Evolutionary conservation across 2,329 filamentous ascomycete species (phyloP).

Genomic region (Graphilbum fragrans): DNA sequence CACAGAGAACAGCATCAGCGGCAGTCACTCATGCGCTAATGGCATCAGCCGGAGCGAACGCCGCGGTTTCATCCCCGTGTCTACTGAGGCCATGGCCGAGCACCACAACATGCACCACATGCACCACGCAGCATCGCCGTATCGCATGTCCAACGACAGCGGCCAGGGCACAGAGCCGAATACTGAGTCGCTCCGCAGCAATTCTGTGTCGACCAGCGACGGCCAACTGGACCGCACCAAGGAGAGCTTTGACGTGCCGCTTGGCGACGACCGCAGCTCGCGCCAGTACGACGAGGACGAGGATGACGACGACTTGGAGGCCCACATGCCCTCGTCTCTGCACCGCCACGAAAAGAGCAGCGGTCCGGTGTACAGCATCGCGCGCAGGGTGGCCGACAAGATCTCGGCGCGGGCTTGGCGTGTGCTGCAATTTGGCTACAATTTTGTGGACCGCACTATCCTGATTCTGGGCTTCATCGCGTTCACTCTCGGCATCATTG

Average conservation of each 20-base stretch:
- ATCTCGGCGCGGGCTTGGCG: constrained; percentile 45
- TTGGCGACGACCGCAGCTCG: constrained; percentile 12
- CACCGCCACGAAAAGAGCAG: constrained; percentile 24
- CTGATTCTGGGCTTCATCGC: constrained; percentile 66
- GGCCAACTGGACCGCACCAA: constrained; percentile 30
- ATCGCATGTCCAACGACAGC: constrained; percentile 58
- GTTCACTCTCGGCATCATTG: constrained; percentile 58
- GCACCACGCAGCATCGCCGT: constrained; percentile 11
- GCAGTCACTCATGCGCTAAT: neutral
- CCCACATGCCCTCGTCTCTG: constrained; percentile 19
- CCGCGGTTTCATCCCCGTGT: constrained; percentile 50
- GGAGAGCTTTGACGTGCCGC: constrained; percentile 34
- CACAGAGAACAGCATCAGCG: too few species aligned
- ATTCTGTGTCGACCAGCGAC: constrained; percentile 48
- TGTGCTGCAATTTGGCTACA: constrained; percentile 47
- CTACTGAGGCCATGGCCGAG: constrained; percentile 40
- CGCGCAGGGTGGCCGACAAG: constrained; percentile 39
- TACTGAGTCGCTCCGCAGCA: constrained; percentile 54
- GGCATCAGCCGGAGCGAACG: constrained; percentile 30
- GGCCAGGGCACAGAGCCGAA: constrained; percentile 62
- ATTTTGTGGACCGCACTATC: constrained; percentile 62
- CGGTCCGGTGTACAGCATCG: constrained; percentile 36
- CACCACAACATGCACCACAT: constrained; percentile 25
- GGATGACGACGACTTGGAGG: constrained; percentile 24
- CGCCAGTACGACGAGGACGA: constrained; percentile 29